These are phyloP conservation scores for Penicillium soppii DNA, from an alignment of 495 filamentous ascomycete genomes.

Conservation along the genomic window DNA sequence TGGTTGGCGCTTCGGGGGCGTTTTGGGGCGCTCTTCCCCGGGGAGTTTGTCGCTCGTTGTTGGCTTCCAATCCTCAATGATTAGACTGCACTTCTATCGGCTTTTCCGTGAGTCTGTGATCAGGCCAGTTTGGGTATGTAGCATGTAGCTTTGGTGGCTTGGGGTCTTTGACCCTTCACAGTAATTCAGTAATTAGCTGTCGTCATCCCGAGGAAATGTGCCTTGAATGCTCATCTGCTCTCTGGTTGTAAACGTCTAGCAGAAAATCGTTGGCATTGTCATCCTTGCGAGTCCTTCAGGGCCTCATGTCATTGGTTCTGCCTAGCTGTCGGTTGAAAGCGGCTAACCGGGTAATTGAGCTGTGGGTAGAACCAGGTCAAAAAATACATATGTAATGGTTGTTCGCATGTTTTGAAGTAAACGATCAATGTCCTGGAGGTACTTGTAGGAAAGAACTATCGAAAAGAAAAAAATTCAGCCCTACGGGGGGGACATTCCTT, in stretches of 20 bases:
- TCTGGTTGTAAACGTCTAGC: not conserved
- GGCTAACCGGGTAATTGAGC: not conserved
- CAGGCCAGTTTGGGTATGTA: not conserved
- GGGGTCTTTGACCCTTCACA: not conserved
- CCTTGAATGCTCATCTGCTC: not conserved
- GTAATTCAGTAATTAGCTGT: not conserved
- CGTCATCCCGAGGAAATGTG: not conserved
- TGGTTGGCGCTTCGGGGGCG: too few relatives aligned
- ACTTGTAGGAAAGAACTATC: too few relatives aligned
- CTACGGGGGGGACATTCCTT: not conserved
- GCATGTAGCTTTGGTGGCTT: not conserved
- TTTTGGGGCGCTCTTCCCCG: not conserved
- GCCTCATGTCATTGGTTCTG: not conserved
- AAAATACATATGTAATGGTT: too few relatives aligned
- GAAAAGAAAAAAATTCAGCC: not conserved
- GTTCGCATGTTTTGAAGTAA: too few relatives aligned
- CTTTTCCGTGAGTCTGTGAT: not conserved
- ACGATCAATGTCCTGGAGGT: too few relatives aligned
- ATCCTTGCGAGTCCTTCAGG: not conserved
- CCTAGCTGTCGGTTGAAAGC: not conserved
- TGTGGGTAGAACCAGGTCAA: not conserved
- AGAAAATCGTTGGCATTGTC: not conserved
- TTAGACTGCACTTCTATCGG: not conserved
- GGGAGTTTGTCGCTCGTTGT: too few relatives aligned
- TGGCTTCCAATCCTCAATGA: too few relatives aligned